Base-by-base conservation (phyloP, 2,329 filamentous ascomycete genomes). In the Emergomyces orientalis region DNA sequence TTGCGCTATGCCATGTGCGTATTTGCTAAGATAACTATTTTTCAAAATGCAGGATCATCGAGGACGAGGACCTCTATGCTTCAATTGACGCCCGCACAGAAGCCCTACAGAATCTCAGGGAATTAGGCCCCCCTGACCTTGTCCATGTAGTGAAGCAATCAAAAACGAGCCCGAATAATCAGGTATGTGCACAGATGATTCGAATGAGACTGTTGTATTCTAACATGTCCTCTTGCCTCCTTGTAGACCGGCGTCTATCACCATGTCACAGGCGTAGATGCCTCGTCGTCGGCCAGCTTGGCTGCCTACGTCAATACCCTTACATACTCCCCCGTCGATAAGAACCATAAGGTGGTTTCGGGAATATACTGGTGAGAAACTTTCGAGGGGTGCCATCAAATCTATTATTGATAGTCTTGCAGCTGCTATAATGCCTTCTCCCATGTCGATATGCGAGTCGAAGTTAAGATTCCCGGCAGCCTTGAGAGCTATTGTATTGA, bases 391-490 rank as follows among this genome's bases (percentile, higher is more conserved):
- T 32, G n/a, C 25, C 11, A 47, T 14, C 13, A 43, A 11, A 47
- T 13, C 37, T 52, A 19, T 32, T 63, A 55, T 62, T 67, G 60
- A 69, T 61, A 64, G 39, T 32, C 59, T 25, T 59, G 41, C 71
- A 85, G 82, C 78, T 99, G 94, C 78, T 99, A 99, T 83, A 99
- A 99, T 90, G 94, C 94, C 67, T 97, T 99, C 76, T 97, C 94
- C 5, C 86, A 95, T 67, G 83, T 97, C 61, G 94, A 99, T 73
- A 99, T 99, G 94, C 91, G 94, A 65, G 93, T 99, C 14, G 92
- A 97, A 73, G 93, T 99, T 64, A 93, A 92, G 67, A 97, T 99
- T 67, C 94, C 94, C 22, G 94, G 94, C 65, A 94, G 90, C 11
- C 91, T 99, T 60, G 93, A 99, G 75, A 95, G 91, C 77, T 97